Percentiles rank a stretch among this genome's conserved stretches.
Conservation (phyloP, 2,329 filamentous ascomycete species). For the Monosporascus sp. region DNA sequence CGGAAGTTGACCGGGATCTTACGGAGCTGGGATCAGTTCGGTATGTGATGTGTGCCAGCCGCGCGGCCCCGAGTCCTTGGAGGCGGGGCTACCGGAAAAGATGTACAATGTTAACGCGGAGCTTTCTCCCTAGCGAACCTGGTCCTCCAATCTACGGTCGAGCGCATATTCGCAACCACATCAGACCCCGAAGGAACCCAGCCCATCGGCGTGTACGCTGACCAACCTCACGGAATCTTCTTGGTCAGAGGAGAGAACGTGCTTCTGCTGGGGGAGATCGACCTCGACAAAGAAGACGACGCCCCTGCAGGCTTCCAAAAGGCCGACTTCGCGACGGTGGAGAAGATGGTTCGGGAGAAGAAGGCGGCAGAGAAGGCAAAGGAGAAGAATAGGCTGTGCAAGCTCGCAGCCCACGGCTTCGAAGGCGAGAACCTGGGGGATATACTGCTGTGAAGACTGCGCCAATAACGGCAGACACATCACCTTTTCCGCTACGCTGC, state of each 20-base stretch:
- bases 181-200: constrained; percentile 27
- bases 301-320: constrained; percentile 62
- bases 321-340: constrained; percentile 64
- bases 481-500: background rate
- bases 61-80: too few relatives aligned
- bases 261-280: constrained; percentile 90
- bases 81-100: too few relatives aligned
- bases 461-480: background rate
- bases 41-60: constrained; percentile 43
- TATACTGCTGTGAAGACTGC: constrained; percentile 53
- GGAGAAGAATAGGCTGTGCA: constrained; percentile 68
- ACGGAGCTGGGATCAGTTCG: constrained; percentile 96
- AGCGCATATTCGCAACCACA: constrained; percentile 65
- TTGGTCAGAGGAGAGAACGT: constrained; percentile 95
- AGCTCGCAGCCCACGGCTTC: constrained; percentile 74
- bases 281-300: constrained; percentile 92
- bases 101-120: constrained; percentile 3
- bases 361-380: constrained; percentile 62
- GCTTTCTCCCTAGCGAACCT: constrained; percentile 65
- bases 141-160: constrained; percentile 86
- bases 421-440: constrained; percentile 81
- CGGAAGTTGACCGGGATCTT: constrained; percentile 90
- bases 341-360: constrained; percentile 66
- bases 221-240: constrained; percentile 81
- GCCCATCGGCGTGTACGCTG: constrained; percentile 63